A percentile compares a stretch with the other conserved stretches of the same genome.
phyloP scores from a whole-genome alignment of 768 basidiomycete genomes.

The Russula griseocarnosa region DNA sequence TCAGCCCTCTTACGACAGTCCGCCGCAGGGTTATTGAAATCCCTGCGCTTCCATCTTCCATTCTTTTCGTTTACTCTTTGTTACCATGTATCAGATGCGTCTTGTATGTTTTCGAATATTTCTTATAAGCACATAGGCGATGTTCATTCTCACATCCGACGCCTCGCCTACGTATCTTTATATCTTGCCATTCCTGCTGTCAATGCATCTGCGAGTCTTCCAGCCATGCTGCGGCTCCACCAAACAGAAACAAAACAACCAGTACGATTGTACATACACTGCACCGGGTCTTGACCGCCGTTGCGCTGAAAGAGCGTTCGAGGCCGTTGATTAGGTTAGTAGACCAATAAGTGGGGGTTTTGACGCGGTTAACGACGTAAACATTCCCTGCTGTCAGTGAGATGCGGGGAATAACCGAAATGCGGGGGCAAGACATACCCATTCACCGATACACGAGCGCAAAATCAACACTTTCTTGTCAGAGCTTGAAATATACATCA shows the following conservation, averaged over 20 bases:
- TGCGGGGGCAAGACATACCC: constrained; percentile 34
- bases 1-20: constrained; percentile 24
- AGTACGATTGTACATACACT: too few relatives aligned
- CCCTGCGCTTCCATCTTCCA: constrained; percentile 11
- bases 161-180: background rate
- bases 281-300: constrained; percentile 43
- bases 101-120: background rate
- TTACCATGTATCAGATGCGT: background rate
- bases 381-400: constrained; percentile 42
- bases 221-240: background rate
- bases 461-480: background rate
- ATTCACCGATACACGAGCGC: too few relatives aligned
- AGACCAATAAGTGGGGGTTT: constrained; percentile 47
- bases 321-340: constrained; percentile 41
- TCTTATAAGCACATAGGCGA: background rate
- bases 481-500: constrained; percentile 34
- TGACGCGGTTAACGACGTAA: constrained; percentile 47
- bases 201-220: constrained; percentile 1
- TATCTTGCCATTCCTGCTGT: background rate
- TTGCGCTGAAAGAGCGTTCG: constrained; percentile 38
- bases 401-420: constrained; percentile 10
- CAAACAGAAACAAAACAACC: background rate
- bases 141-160: background rate
- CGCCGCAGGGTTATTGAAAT: constrained; percentile 13
- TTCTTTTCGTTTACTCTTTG: constrained; percentile 2